phyloP scores from a whole-genome alignment of 306 rosid species.

The Aeschynomene evenia region DNA sequence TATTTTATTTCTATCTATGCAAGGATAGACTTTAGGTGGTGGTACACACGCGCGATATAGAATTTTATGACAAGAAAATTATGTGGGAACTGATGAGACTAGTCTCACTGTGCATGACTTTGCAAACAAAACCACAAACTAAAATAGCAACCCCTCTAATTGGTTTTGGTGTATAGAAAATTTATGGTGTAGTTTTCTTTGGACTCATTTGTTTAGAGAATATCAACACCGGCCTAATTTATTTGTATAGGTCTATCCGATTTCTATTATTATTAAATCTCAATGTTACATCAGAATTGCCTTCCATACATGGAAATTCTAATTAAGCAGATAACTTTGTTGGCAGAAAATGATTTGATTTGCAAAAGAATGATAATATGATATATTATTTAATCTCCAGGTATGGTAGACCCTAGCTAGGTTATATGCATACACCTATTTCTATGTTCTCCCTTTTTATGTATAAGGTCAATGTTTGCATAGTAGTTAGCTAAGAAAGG shows the following conservation, averaged over 20 bases:
- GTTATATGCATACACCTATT: neutral
- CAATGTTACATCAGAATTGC: constrained; percentile 19
- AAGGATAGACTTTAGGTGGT: neutral
- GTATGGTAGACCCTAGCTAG: neutral
- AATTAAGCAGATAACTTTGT: constrained; percentile 16
- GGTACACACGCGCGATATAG: neutral
- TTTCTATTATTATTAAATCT: neutral
- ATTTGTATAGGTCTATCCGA: neutral
- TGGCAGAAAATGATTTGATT: neutral
- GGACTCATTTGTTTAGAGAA: constrained; percentile 25
- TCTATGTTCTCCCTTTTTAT: neutral
- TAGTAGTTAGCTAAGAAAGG: neutral
- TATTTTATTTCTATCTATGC: too few relatives aligned
- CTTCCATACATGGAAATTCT: neutral
- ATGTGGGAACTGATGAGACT: neutral
- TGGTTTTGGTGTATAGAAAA: neutral
- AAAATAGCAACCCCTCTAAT: neutral
- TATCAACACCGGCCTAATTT: constrained; percentile 26
- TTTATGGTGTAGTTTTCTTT: constrained; percentile 36
- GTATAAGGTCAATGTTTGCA: neutral
- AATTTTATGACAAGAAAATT: constrained; percentile 2
- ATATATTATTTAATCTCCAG: neutral
- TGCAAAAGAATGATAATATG: neutral
- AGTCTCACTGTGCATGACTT: neutral
- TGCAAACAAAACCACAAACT: constrained; percentile 8